phyloP scores from a whole-genome alignment of 371 early-diverging fungal species.

The Rhizomucor pusillus region DNA sequence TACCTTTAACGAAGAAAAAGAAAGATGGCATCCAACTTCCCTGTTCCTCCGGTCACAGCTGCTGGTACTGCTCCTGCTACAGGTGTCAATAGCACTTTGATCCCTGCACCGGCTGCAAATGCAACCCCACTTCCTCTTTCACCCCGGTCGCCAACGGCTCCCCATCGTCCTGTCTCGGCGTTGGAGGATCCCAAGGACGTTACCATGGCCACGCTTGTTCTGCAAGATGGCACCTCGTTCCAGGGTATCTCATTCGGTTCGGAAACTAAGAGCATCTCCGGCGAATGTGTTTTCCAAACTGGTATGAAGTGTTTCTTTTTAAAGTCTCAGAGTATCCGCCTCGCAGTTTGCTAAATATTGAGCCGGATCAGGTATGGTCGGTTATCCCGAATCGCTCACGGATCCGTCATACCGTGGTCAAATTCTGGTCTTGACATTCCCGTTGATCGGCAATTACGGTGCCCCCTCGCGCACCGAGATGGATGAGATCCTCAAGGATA shows the following conservation, averaged over 20 bases:
- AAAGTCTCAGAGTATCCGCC: background rate
- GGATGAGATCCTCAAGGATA: conserved; percentile 78
- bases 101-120: conserved; percentile 42
- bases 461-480: conserved; percentile 73
- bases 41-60: conserved; percentile 39
- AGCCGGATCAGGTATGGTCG: conserved; percentile 54
- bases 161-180: conserved; percentile 58
- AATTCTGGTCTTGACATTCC: conserved; percentile 90
- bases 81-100: conserved; percentile 20
- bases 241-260: conserved; percentile 95
- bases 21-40: conserved; percentile 32
- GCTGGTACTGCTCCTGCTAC: conserved; percentile 33
- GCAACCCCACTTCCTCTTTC: conserved; percentile 34
- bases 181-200: conserved; percentile 47
- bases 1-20: too few relatives aligned
- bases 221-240: conserved; percentile 84
- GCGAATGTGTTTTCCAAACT: conserved; percentile 78
- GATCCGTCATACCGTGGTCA: conserved; percentile 97
- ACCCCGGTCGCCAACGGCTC: conserved; percentile 45
- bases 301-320: background rate
- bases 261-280: conserved; percentile 80
- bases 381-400: conserved; percentile 93
- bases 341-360: conserved; percentile 1
- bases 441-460: conserved; percentile 91
- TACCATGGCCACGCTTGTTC: conserved; percentile 65